Evolutionary conservation across 2,329 filamentous ascomycete species (phyloP).

Genomic region (Ophiostoma himal-ulmi): DNA sequence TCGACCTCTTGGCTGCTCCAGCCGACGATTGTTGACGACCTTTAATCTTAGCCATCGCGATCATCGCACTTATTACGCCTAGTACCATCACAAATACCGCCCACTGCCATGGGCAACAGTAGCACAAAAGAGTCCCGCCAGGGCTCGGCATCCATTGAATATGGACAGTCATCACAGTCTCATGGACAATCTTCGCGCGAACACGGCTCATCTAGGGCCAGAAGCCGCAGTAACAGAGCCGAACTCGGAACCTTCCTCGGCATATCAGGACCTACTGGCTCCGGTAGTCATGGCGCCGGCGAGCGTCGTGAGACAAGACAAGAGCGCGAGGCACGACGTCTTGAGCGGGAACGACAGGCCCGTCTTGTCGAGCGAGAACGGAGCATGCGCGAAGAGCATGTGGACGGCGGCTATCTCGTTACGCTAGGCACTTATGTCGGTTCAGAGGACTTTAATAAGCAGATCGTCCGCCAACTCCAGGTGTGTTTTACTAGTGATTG

Average conservation of each 20-base stretch:
- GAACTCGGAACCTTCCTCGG: slow-evolving; percentile 37
- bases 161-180: background rate
- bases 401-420: slow-evolving; percentile 91
- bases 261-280: background rate
- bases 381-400: slow-evolving; percentile 84
- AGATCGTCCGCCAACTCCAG: slow-evolving; percentile 81
- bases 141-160: slow-evolving; percentile 22
- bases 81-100: background rate
- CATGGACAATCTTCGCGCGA: slow-evolving; percentile 27
- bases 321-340: slow-evolving; percentile 78
- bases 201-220: slow-evolving; percentile 26
- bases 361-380: slow-evolving; percentile 80
- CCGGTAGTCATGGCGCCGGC: background rate
- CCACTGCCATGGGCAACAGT: slow-evolving; percentile 33
- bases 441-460: slow-evolving; percentile 87
- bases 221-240: slow-evolving; percentile 37
- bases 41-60: background rate
- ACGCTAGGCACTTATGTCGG: slow-evolving; percentile 92
- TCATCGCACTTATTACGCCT: background rate
- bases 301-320: slow-evolving; percentile 77
- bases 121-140: slow-evolving; percentile 34
- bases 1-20: background rate
- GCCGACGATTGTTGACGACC: background rate
- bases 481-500: slow-evolving; percentile 43
- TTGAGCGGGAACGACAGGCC: slow-evolving; percentile 72